Conservation (phyloP, 495 filamentous ascomycete genomes). For the Tuber melanosporum region DNA sequence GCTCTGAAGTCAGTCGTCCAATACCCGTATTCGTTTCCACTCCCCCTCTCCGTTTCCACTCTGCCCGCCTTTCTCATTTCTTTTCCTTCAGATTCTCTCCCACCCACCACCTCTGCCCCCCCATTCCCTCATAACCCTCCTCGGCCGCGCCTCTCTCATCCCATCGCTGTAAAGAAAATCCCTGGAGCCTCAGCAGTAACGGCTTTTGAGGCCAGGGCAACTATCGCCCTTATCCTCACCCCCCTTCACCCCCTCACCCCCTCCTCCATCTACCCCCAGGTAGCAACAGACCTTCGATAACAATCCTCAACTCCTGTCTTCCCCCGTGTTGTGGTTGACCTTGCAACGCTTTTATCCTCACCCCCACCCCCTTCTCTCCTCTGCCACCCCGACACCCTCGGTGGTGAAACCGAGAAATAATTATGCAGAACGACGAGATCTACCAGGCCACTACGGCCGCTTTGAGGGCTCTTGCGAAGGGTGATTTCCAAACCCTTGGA, state of each 20-base stretch:
- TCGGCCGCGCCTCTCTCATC: no score
- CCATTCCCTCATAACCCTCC: no score
- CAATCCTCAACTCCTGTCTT: conserved; percentile 3
- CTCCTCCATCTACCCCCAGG: no score
- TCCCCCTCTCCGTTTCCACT: conserved; percentile 17
- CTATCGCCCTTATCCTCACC: no score
- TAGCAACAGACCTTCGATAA: not conserved
- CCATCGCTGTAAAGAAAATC: no score
- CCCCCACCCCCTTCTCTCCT: conserved; percentile 13
- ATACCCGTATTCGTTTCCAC: not conserved
- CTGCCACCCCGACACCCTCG: conserved; percentile 33
- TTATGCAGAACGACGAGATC: conserved; percentile 40
- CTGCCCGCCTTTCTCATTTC: conserved; percentile 16
- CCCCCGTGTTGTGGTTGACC: conserved; percentile 20
- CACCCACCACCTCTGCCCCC: not conserved
- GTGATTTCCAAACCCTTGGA: conserved; percentile 28
- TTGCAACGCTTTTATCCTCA: conserved; percentile 9
- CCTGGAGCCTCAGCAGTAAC: no score
- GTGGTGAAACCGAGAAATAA: conserved; percentile 31
- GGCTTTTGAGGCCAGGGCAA: no score
- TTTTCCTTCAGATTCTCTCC: conserved; percentile 22
- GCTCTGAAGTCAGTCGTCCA: conserved; percentile 17
- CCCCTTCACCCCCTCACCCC: no score
- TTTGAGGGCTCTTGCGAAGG: conserved; percentile 37
- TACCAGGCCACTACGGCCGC: conserved; percentile 40